Percentiles rank a stretch among this genome's conserved stretches.
Conservation (phyloP, 2,329 filamentous ascomycete genomes). For the Coniochaeta sp. region DNA sequence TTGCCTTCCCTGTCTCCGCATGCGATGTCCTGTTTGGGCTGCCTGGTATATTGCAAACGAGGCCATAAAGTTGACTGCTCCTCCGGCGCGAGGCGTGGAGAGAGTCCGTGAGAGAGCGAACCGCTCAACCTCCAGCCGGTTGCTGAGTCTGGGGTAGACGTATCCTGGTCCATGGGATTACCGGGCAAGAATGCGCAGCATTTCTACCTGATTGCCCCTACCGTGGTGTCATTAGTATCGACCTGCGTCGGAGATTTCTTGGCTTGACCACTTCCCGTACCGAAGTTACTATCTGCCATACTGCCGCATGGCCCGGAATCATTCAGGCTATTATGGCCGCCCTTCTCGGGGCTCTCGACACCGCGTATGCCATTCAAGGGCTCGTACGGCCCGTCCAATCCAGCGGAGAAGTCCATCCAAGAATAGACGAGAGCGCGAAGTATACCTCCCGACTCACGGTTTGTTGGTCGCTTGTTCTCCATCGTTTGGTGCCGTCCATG, state of each 20-base stretch:
- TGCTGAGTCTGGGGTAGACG: neutral
- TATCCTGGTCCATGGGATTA: slow-evolving; percentile 12
- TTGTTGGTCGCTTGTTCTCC: neutral
- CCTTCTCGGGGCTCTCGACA: neutral
- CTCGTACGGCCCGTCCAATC: neutral
- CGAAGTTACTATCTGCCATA: neutral
- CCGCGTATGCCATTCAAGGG: neutral
- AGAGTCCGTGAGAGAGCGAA: slow-evolving; percentile 13
- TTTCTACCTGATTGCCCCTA: too few relatives aligned
- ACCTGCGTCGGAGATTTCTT: neutral
- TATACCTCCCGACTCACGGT: too few relatives aligned
- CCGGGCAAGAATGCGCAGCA: slow-evolving; percentile 7
- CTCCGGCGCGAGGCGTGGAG: slow-evolving; percentile 10
- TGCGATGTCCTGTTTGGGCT: neutral
- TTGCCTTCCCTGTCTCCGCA: neutral
- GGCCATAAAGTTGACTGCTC: slow-evolving; percentile 1
- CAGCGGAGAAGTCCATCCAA: neutral
- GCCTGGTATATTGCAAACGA: neutral
- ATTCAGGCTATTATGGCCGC: neutral
- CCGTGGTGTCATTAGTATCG: neutral
- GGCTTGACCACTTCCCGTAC: neutral
- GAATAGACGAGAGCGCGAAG: neutral
- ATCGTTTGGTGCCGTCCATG: neutral
- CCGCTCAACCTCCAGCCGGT: slow-evolving; percentile 6
- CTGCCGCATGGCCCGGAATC: neutral